Evolutionary conservation across 1,139 yeast genomes (phyloP).

Genomic region (Tardiomyces blankii): DNA sequence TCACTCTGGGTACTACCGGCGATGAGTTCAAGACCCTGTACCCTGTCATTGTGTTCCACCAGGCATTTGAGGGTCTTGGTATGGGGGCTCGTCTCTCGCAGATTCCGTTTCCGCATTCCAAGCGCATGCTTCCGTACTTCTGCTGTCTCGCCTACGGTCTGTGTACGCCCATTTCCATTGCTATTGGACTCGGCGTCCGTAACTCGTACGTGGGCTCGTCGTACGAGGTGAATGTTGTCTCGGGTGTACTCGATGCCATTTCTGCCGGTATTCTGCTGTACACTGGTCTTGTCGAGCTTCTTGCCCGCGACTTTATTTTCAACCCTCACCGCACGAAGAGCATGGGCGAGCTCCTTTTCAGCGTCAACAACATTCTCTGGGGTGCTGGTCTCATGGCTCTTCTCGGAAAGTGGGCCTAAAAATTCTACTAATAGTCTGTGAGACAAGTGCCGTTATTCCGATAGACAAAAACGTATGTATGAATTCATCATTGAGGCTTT

Average conservation of each 20-base stretch:
- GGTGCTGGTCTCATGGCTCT: slow-evolving; percentile 84
- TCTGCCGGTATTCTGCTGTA: slow-evolving; percentile 80
- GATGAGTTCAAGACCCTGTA: slow-evolving; percentile 69
- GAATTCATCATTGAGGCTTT: no score
- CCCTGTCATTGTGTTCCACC: slow-evolving; percentile 80
- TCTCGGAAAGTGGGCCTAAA: slow-evolving; percentile 78
- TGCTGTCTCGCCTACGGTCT: slow-evolving; percentile 50
- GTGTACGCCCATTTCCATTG: slow-evolving; percentile 78
- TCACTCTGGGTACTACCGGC: slow-evolving; percentile 60
- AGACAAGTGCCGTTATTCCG: no score
- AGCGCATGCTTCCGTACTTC: slow-evolving; percentile 44
- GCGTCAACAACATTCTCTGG: slow-evolving; percentile 34
- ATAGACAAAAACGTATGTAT: no score
- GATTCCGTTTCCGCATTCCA: slow-evolving; percentile 50
- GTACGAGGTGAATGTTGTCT: slow-evolving; percentile 52
- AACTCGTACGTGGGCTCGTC: slow-evolving; percentile 46
- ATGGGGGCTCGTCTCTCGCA: slow-evolving; percentile 77
- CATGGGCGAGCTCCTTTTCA: slow-evolving; percentile 28
- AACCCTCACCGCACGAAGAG: slow-evolving; percentile 18
- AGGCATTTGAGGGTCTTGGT: slow-evolving; percentile 87
- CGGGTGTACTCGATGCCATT: slow-evolving; percentile 72
- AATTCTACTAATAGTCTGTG: no score
- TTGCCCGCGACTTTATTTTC: slow-evolving; percentile 82
- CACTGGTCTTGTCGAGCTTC: slow-evolving; percentile 76
- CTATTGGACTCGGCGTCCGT: slow-evolving; percentile 79